Conservation (phyloP, 1,284 basidiomycete species). For the Papiliotrema flavescens region DNA sequence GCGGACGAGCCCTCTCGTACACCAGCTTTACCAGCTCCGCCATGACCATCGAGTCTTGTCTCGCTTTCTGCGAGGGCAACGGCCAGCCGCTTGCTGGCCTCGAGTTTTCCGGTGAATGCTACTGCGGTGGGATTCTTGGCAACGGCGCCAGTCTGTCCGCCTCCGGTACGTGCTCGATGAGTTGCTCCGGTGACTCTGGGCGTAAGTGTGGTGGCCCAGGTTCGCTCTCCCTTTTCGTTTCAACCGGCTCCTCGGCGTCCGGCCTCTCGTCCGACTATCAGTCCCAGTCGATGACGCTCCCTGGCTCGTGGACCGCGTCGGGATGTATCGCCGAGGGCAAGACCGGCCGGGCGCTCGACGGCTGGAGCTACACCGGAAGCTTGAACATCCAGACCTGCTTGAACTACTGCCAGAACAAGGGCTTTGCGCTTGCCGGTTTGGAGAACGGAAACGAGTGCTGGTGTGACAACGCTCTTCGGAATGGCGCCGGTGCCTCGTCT, state of each 20-base stretch:
- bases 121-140: background rate
- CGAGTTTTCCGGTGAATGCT: slow-evolving; percentile 8
- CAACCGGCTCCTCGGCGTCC: slow-evolving; percentile 9
- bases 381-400: slow-evolving; percentile 21
- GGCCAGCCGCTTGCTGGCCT: slow-evolving; percentile 4
- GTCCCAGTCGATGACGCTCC: slow-evolving; percentile 9
- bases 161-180: slow-evolving; percentile 4
- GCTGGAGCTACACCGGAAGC: slow-evolving; percentile 4
- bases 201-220: slow-evolving; percentile 14
- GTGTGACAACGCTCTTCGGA: slow-evolving; percentile 23
- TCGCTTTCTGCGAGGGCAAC: slow-evolving; percentile 3
- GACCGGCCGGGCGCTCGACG: slow-evolving; percentile 9
- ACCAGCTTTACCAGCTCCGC: slow-evolving; percentile 1
- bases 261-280: background rate
- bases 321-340: slow-evolving; percentile 7
- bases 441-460: slow-evolving; percentile 33
- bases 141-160: background rate
- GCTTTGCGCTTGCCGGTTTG: slow-evolving; percentile 8
- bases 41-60: slow-evolving; percentile 13
- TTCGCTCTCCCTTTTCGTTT: slow-evolving; percentile 25
- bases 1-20: slow-evolving; percentile 5
- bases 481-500: too few relatives aligned
- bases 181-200: slow-evolving; percentile 7
- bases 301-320: slow-evolving; percentile 19
- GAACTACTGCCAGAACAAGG: slow-evolving; percentile 4